phyloP scores from a whole-genome alignment of 2,329 filamentous ascomycete genomes.

The Teratosphaeria pseudoeucalypti region DNA sequence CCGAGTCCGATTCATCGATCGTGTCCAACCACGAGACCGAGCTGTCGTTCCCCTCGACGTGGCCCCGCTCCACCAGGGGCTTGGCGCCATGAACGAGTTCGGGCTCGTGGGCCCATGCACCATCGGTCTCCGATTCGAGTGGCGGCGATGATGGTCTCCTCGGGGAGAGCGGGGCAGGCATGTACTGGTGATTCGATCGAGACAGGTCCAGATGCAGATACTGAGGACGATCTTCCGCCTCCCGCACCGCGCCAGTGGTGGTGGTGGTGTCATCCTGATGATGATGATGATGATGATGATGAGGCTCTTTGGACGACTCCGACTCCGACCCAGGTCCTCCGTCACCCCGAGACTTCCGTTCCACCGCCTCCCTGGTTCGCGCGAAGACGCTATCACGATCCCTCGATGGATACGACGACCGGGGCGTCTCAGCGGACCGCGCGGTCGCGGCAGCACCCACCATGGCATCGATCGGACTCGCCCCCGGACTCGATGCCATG shows the following conservation, averaged over 20 bases:
- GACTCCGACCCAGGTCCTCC: not conserved
- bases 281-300: no score
- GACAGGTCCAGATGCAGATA: conserved; percentile 13
- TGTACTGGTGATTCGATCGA: conserved; percentile 37
- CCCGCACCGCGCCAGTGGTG: not conserved
- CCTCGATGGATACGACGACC: conserved; percentile 13
- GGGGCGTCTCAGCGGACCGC: conserved; percentile 38
- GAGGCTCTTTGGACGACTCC: not conserved
- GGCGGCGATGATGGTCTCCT: conserved; percentile 45
- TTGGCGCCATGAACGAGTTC: conserved; percentile 2
- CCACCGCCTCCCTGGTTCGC: conserved; percentile 19
- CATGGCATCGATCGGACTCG: conserved; percentile 28
- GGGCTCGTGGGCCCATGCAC: conserved; percentile 7
- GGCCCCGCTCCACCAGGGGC: not conserved
- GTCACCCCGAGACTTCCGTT: conserved; percentile 8
- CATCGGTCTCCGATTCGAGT: conserved; percentile 6
- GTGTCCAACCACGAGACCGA: conserved; percentile 38
- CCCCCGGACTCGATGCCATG: conserved; percentile 24
- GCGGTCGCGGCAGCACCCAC: conserved; percentile 46
- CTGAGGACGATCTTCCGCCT: not conserved
- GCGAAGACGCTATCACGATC: conserved; percentile 22
- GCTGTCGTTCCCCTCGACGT: conserved; percentile 1
- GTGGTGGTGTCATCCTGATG: not conserved
- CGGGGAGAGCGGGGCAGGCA: conserved; percentile 63
- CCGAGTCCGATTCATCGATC: conserved; percentile 68